Base-by-base conservation (phyloP, 1,284 basidiomycete genomes). In the Vanrija sp. region DNA sequence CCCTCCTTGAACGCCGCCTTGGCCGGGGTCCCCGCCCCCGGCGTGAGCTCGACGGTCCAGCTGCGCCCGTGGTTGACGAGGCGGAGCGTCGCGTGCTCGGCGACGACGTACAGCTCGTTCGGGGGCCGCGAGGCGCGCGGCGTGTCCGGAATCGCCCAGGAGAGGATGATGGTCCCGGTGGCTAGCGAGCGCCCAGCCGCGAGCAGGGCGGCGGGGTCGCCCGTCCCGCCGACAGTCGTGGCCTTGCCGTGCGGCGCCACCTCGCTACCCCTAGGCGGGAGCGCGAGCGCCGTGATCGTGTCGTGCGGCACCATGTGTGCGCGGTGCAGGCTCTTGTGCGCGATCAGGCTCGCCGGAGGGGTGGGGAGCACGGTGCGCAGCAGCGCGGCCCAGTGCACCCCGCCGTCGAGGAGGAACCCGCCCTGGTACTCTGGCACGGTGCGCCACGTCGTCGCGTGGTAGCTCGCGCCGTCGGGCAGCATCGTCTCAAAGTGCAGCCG, bases 361-460 rank as follows among this genome's bases (percentile, higher is more conserved):
- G 6, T 10, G 14, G 69, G 69, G 2, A 74, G 62, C 23, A 73
- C 63, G 3, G 60, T 60, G 16, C 75, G 63, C 44, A 74, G 59
- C 2, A 67, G 42, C 1, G 72, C 73, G 8, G 66, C 63, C 39
- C 61, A 64, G 53, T 75, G 74, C 6, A 77, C 74, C 25, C 75
- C 74, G 14, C 74, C 75, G 45, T 76, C 75, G 43, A 75, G 67
- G 36, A 77, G 57, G 68, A 76, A 77, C 19, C 68, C 68, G 31
- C 88, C 88, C 78, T 90, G 88, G 67, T 89, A 89, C 83, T 89
- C 71, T n/a, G 88, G 88, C 49, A 87, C 76, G 3, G 85, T 88
- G 43, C 88, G 79, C 88, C 88, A 91, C 24, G 84, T 82, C 0
- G 87, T 89, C 45, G 87, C 85, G 72, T 88, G 88, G 79, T 83